Evolutionary conservation across 176 grass and related monocot genomes (phyloP).

Genomic region (Urochloa ruziziensis): DNA sequence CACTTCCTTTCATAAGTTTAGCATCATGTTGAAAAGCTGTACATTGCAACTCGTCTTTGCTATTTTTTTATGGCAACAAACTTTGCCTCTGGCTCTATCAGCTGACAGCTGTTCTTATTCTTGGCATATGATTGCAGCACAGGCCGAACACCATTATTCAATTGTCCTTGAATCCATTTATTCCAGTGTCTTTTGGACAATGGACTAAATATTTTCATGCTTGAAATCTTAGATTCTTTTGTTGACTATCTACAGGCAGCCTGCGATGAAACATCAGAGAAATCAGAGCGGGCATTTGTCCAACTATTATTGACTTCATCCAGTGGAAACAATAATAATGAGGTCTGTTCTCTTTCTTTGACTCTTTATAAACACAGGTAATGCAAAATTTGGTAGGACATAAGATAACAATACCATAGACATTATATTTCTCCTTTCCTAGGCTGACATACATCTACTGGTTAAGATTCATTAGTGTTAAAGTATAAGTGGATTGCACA

Average conservation of each 20-base stretch:
- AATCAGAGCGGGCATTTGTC: conserved; percentile 69
- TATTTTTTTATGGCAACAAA: background rate
- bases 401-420: background rate
- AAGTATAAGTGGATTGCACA: background rate
- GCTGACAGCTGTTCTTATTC: background rate
- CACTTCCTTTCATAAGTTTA: background rate
- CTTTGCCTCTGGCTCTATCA: background rate
- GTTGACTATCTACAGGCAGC: conserved; percentile 58
- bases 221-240: conserved; percentile 25
- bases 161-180: background rate
- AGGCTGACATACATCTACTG: background rate
- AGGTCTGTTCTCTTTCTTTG: conserved; percentile 51
- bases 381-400: background rate
- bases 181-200: background rate
- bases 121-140: background rate
- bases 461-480: background rate
- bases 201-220: conserved; percentile 25
- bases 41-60: background rate
- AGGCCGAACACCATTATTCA: background rate
- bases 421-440: background rate
- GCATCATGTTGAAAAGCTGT: background rate
- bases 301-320: conserved; percentile 74
- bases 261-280: conserved; percentile 69
- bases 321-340: conserved; percentile 58
- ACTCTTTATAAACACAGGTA: conserved; percentile 1